These are phyloP conservation scores for Clonostachys sp. DNA, from an alignment of 2,329 filamentous ascomycete species.

Conservation along the genomic window DNA sequence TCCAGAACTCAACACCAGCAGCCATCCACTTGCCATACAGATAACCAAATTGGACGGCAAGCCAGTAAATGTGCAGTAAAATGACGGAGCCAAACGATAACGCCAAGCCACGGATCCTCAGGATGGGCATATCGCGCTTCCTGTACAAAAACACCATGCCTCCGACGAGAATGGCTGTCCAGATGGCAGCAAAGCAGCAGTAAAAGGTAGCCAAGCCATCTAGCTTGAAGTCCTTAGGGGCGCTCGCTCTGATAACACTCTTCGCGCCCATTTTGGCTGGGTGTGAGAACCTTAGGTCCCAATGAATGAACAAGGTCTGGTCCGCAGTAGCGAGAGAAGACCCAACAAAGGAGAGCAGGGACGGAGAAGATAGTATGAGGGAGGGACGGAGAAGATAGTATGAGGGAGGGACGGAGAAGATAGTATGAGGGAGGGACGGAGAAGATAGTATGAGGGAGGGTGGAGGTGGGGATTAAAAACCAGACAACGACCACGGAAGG, in stretches of 20 bases:
- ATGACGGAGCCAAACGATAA: conserved; percentile 31
- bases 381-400: too few species aligned
- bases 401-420: too few species aligned
- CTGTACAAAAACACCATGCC: conserved; percentile 31
- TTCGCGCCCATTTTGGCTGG: not conserved
- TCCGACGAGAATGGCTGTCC: conserved; percentile 5
- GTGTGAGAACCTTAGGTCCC: too few species aligned
- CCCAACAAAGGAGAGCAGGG: too few species aligned
- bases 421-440: too few species aligned
- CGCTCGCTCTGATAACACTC: not conserved
- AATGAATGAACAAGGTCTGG: too few species aligned
- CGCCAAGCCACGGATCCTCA: conserved; percentile 31
- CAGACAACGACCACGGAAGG: too few species aligned
- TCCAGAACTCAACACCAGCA: conserved; percentile 53
- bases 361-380: too few species aligned
- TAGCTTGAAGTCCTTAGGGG: not conserved
- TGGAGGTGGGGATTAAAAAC: too few species aligned
- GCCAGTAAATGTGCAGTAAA: conserved; percentile 34
- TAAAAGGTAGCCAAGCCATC: conserved; percentile 6
- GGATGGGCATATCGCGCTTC: conserved; percentile 26
- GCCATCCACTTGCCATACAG: conserved; percentile 30
- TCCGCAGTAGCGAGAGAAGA: too few species aligned
- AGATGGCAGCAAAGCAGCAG: conserved; percentile 3
- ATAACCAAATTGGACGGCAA: conserved; percentile 29
- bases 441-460: too few species aligned